Base-by-base conservation (phyloP, 2,329 filamentous ascomycete genomes). In the Fusarium sambucinum region DNA sequence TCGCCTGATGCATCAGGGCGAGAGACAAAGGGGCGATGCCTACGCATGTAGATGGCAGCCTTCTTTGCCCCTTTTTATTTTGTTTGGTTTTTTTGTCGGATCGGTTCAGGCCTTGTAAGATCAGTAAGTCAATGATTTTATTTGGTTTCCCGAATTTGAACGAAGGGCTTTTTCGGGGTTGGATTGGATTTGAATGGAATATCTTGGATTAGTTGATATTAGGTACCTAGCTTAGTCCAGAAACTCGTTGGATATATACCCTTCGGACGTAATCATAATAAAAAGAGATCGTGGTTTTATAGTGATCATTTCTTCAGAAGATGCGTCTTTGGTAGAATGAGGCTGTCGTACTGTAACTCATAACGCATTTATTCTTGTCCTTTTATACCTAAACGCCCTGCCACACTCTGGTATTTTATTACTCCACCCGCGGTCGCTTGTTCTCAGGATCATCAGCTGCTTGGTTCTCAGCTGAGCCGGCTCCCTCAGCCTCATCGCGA, bases 401-500 rank as follows among this genome's bases (percentile, higher is more conserved):
- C 71, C 52, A 45, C 54, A 11, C 38, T 50, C 25, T 45, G 40
- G 50, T 47, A n/a, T 19, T 50, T 19, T 32, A 12, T 70, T 74
- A 84, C 52, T 85, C 84, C 4, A 82, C 82, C 32, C 84, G 78
- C 2, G 79, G 77, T 45, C 84, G 78, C 74, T 87, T 87, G 68
- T 73, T 84, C 52, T 86, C 84, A 3, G 77, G 56, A 32, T 80
- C 79, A 11, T 79, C 79, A 16, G 74, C 79, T 4, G 59, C 17
- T 38, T 76, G 79, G 58, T 81, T 75, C 5, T 83, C 83, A 55
- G 85, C 81, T 30, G 78, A 75, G 7, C 73, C 83, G 46, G 81
- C 83, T 23, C 76, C 82, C 25, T 86, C 87, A 14, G 83, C 77
- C 68, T 89, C 89, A 48, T 86, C 86, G 16, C 81, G 80, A 3